phyloP scores from a whole-genome alignment of 345 rosid genomes.

The Iberis pinnata region DNA sequence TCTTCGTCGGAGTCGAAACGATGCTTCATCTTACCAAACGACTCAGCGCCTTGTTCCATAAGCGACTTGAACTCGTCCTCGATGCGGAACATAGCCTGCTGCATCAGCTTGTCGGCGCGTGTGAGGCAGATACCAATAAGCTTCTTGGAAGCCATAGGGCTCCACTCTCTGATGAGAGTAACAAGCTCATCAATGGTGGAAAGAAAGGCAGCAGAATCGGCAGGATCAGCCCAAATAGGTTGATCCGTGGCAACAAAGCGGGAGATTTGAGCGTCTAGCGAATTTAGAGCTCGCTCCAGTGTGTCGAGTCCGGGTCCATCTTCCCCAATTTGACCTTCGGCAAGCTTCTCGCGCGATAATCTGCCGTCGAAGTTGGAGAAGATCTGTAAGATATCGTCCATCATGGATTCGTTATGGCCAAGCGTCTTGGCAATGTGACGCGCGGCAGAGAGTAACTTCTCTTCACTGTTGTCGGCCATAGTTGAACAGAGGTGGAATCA shows the following conservation, averaged over 20 bases:
- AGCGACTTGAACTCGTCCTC: conserved; percentile 71
- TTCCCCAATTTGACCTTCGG: conserved; percentile 35
- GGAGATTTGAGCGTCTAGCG: conserved; percentile 68
- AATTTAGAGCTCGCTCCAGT: conserved; percentile 47
- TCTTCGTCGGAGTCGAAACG: conserved; percentile 49
- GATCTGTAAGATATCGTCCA: conserved; percentile 87
- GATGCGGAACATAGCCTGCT: conserved; percentile 75
- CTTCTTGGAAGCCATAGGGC: conserved; percentile 46
- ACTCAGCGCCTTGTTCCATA: conserved; percentile 68
- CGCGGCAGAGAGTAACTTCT: conserved; percentile 77
- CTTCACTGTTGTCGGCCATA: conserved; percentile 76
- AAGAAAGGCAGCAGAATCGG: conserved; percentile 66
- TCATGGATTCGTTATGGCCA: conserved; percentile 73
- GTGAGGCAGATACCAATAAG: conserved; percentile 40
- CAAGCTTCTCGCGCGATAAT: conserved; percentile 72
- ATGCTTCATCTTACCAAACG: conserved; percentile 41
- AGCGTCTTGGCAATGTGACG: conserved; percentile 90
- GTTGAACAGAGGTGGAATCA: conserved; percentile 5
- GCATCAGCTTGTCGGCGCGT: conserved; percentile 76
- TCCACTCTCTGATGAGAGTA: conserved; percentile 42
- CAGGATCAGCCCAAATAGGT: conserved; percentile 82
- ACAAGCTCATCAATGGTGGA: conserved; percentile 68
- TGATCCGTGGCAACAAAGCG: conserved; percentile 51
- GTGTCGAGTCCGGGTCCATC: conserved; percentile 37
- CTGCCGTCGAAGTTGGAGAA: conserved; percentile 85